Conservation (phyloP, 2,329 filamentous ascomycete genomes). For the Colletotrichum musae region DNA sequence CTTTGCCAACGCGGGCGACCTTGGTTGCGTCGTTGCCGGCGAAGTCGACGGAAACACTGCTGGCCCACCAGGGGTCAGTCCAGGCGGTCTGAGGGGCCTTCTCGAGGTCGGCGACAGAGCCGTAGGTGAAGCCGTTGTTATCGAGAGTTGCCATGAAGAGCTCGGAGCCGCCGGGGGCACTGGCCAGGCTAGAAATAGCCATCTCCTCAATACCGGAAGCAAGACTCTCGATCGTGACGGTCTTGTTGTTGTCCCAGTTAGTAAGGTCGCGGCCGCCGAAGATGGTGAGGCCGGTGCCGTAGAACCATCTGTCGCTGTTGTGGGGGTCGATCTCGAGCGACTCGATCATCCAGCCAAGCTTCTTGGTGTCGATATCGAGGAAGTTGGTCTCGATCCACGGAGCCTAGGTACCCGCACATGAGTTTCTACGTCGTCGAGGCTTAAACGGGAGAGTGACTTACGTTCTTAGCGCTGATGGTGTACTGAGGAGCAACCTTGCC, state of each 20-base stretch:
- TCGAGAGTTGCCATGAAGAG: constrained; percentile 67
- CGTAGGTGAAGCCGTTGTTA: constrained; percentile 66
- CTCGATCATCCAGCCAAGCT: constrained; percentile 74
- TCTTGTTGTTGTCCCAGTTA: constrained; percentile 66
- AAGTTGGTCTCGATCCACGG: constrained; percentile 69
- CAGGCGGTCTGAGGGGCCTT: constrained; percentile 61
- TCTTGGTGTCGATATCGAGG: constrained; percentile 62
- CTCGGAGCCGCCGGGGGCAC: constrained; percentile 64
- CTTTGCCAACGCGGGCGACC: constrained; percentile 66
- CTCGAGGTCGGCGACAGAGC: constrained; percentile 52
- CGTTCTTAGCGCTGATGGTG: constrained; percentile 47
- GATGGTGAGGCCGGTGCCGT: constrained; percentile 71
- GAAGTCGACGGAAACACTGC: constrained; percentile 63
- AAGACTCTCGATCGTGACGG: constrained; percentile 64
- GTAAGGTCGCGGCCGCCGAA: constrained; percentile 69
- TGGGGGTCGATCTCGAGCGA: constrained; percentile 70
- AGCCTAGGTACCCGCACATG: constrained; percentile 45
- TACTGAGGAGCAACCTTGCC: constrained; percentile 35
- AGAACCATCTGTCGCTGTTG: constrained; percentile 73
- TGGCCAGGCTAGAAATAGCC: constrained; percentile 63
- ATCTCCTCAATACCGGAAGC: constrained; percentile 70
- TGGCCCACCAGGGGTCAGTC: constrained; percentile 63
- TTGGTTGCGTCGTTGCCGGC: constrained; percentile 61
- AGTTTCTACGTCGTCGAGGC: not conserved
- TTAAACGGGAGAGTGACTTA: not conserved